phyloP scores from a whole-genome alignment of 495 filamentous ascomycete genomes.

The Neurospora sp. region DNA sequence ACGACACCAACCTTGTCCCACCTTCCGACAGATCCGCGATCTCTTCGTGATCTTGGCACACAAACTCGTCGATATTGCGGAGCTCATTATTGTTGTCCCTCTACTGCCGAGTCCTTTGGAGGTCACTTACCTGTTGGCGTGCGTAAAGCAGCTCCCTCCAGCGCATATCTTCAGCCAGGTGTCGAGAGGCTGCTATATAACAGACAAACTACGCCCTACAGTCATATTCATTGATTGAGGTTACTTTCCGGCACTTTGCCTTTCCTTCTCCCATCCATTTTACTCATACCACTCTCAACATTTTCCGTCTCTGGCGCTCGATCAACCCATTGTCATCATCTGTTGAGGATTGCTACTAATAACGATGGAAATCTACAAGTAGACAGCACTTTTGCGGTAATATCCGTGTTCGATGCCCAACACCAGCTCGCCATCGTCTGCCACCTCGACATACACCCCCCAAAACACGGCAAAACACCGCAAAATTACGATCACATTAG shows the following conservation, averaged over 20 bases:
- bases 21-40: neutral
- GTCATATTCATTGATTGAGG: neutral
- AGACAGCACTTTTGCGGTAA: neutral
- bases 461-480: neutral
- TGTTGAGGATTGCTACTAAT: neutral
- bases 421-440: neutral
- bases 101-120: neutral
- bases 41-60: neutral
- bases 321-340: neutral
- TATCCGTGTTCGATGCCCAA: neutral
- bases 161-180: neutral
- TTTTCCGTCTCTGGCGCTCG: neutral
- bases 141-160: neutral
- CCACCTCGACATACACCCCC: neutral
- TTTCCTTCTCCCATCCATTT: neutral
- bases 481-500: neutral
- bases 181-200: neutral
- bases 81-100: neutral
- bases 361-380: neutral
- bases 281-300: neutral
- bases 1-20: neutral
- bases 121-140: neutral
- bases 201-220: neutral
- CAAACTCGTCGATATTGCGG: neutral
- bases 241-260: neutral